These are phyloP conservation scores for Clausena lansium DNA, from an alignment of 345 rosid genomes.

Conservation along the genomic window DNA sequence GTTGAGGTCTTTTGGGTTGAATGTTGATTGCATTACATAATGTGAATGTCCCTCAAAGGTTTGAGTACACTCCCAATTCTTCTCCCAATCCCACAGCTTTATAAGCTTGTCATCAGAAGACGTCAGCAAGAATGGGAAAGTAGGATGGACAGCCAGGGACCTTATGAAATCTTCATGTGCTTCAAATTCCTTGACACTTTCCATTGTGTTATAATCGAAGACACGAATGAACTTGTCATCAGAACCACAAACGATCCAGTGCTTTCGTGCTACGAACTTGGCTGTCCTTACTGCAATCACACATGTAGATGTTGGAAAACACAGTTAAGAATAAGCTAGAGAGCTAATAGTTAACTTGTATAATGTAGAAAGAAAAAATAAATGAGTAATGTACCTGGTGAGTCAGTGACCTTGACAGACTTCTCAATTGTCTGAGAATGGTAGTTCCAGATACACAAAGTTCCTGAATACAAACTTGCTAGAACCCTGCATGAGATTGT, in stretches of 20 bases:
- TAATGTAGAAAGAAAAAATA: not conserved
- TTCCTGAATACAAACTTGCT: slow-evolving; percentile 68
- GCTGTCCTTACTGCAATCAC: slow-evolving; percentile 84
- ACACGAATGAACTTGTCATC: slow-evolving; percentile 93
- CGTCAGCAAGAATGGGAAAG: slow-evolving; percentile 85
- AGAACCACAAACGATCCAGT: slow-evolving; percentile 97
- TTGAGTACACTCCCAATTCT: slow-evolving; percentile 90
- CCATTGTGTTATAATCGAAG: slow-evolving; percentile 91
- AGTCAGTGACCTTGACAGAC: slow-evolving; percentile 82
- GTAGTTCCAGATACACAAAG: slow-evolving; percentile 71
- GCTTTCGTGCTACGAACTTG: slow-evolving; percentile 78
- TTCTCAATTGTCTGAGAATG: slow-evolving; percentile 90
- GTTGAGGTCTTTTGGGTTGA: slow-evolving; percentile 87
- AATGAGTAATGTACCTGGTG: slow-evolving; percentile 61
- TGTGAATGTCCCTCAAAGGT: slow-evolving; percentile 99
- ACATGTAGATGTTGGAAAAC: slow-evolving; percentile 11
- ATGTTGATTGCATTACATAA: slow-evolving; percentile 97
- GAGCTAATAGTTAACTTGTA: not conserved
- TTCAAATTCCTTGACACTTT: slow-evolving; percentile 86
- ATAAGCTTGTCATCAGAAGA: slow-evolving; percentile 99
- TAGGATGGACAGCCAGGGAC: slow-evolving; percentile 92
- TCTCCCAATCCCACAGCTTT: slow-evolving; percentile 99
- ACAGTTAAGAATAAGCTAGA: not conserved
- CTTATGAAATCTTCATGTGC: slow-evolving; percentile 97
- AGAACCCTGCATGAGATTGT: slow-evolving; percentile 48